Evolutionary conservation across 176 grass and related monocot genomes (phyloP).

Genomic region (Ampelocalamus luodianensis): DNA sequence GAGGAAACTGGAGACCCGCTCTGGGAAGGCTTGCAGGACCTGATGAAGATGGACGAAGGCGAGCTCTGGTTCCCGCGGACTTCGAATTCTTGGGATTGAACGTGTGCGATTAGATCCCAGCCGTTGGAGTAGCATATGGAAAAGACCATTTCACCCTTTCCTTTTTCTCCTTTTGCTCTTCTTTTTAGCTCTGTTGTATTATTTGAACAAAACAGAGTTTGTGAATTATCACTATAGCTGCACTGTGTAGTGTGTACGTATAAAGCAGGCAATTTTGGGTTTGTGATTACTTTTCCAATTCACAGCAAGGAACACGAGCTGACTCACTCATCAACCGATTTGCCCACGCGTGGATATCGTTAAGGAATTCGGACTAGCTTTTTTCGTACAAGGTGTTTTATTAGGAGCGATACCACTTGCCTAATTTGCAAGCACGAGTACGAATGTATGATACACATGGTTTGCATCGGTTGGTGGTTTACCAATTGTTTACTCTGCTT

Average conservation of each 20-base stretch:
- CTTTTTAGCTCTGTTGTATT: slow-evolving; percentile 35
- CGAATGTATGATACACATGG: neutral
- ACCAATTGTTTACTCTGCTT: neutral
- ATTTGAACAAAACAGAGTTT: slow-evolving; percentile 57
- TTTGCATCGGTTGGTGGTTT: neutral
- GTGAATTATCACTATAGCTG: slow-evolving; percentile 46
- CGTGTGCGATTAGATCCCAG: slow-evolving; percentile 22
- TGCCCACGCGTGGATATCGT: neutral
- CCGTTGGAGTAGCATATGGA: slow-evolving; percentile 31
- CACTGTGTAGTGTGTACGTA: slow-evolving; percentile 16
- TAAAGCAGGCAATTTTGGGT: slow-evolving; percentile 25
- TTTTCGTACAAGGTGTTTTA: neutral
- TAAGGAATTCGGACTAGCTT: neutral
- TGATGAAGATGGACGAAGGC: slow-evolving; percentile 60
- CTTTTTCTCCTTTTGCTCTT: neutral
- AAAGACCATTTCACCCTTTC: neutral
- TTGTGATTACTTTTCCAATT: slow-evolving; percentile 2
- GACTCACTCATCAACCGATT: neutral
- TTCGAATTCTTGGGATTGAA: slow-evolving; percentile 35
- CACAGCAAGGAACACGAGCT: slow-evolving; percentile 22
- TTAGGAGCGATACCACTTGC: neutral
- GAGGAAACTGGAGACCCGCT: slow-evolving; percentile 48
- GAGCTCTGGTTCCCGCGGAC: slow-evolving; percentile 52
- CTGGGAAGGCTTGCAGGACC: slow-evolving; percentile 80
- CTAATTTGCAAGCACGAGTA: neutral